Percentiles rank a stretch among this genome's conserved stretches.
phyloP scores from a whole-genome alignment of 768 basidiomycete species.

The Fomitopsis serialis region DNA sequence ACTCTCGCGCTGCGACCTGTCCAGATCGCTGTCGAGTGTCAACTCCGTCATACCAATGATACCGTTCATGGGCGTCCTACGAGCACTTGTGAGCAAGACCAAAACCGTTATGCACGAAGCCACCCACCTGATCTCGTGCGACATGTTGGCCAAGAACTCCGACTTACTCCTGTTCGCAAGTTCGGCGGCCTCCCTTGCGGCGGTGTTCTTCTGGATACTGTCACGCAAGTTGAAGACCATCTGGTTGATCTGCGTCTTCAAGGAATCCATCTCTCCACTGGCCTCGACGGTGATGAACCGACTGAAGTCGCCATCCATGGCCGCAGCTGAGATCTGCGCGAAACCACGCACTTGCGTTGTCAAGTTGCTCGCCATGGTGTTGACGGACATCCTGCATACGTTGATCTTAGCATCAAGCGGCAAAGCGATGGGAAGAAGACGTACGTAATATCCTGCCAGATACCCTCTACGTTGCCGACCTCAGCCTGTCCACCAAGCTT shows the following conservation, averaged over 20 bases:
- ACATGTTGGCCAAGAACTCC: slow-evolving; percentile 99
- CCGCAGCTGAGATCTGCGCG: slow-evolving; percentile 96
- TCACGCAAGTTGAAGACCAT: slow-evolving; percentile 98
- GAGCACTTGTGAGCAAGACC: background rate
- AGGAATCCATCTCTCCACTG: slow-evolving; percentile 96
- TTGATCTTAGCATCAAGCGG: slow-evolving; percentile 13
- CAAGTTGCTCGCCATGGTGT: slow-evolving; percentile 94
- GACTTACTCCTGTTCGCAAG: slow-evolving; percentile 96
- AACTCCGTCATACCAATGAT: slow-evolving; percentile 99
- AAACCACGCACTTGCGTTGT: slow-evolving; percentile 99
- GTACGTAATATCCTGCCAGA: slow-evolving; percentile 98
- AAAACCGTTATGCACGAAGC: background rate
- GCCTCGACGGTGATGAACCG: slow-evolving; percentile 99
- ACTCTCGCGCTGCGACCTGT: slow-evolving; percentile 91
- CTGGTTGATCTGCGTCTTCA: slow-evolving; percentile 98
- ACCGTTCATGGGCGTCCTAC: slow-evolving; percentile 99
- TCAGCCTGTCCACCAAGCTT: slow-evolving; percentile 97
- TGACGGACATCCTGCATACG: slow-evolving; percentile 75
- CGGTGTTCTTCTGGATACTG: slow-evolving; percentile 97
- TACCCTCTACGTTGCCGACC: slow-evolving; percentile 94
- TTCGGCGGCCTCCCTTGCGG: slow-evolving; percentile 95
- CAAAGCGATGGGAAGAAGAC: slow-evolving; percentile 23
- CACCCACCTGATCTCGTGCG: slow-evolving; percentile 88
- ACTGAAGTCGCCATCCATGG: slow-evolving; percentile 98
- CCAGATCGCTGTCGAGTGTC: slow-evolving; percentile 93